Evolutionary conservation across 495 filamentous ascomycete species (phyloP).

Genomic region (Neurospora sp.): DNA sequence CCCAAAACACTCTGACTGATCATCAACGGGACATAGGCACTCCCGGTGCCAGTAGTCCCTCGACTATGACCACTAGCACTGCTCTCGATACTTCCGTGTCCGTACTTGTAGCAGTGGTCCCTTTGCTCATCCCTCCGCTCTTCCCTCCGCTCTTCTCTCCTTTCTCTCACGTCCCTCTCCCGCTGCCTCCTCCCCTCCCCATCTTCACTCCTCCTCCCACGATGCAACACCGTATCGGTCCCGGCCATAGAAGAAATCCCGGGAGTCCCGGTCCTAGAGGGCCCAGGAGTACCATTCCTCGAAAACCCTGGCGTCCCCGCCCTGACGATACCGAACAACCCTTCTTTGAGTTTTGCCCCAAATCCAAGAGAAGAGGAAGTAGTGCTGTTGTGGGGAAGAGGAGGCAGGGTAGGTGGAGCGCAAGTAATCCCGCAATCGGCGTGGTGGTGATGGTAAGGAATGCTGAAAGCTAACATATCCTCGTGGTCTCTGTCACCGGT

Average conservation of each 20-base stretch:
- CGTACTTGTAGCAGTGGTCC: neutral
- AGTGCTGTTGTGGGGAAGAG: neutral
- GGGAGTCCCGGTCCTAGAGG: neutral
- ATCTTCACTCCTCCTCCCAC: neutral
- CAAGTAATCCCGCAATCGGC: neutral
- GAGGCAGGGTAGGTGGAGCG: neutral
- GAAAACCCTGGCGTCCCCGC: neutral
- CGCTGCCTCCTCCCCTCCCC: neutral
- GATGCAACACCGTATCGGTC: neutral
- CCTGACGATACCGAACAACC: neutral
- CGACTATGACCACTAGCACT: neutral
- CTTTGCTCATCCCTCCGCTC: neutral
- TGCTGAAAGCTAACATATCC: neutral
- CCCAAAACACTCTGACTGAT: neutral
- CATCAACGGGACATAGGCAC: neutral
- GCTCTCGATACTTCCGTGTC: neutral
- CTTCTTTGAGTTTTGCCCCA: neutral
- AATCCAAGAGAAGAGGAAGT: neutral
- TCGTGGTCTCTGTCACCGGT: neutral
- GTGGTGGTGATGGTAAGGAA: neutral
- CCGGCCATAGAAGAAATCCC: neutral
- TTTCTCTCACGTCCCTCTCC: neutral
- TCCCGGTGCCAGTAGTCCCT: neutral
- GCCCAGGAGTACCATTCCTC: neutral
- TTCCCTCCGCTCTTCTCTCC: neutral